A percentile compares a stretch with the other conserved stretches of the same genome.
Conservation (phyloP, 345 rosid genomes). For the Bruguiera sexangula region DNA sequence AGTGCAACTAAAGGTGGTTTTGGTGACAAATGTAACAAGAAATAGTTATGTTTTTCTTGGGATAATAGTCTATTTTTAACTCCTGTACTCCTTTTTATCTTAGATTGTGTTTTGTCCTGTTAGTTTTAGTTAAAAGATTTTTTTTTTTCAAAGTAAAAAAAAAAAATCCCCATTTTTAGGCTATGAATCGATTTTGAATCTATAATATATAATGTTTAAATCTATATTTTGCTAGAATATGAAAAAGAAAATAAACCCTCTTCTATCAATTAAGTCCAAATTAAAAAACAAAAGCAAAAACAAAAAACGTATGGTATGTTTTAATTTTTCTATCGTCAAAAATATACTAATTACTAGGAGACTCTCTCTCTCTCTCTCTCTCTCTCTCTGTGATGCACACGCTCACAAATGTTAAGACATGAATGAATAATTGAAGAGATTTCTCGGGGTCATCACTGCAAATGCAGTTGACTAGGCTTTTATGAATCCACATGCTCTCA, state of each 20-base stretch:
- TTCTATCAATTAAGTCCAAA: too few relatives aligned
- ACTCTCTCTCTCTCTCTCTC: neutral
- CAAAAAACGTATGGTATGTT: too few relatives aligned
- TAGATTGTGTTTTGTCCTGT: slow-evolving; percentile 33
- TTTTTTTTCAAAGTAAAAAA: neutral
- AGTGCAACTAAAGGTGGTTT: neutral
- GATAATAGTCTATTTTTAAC: neutral
- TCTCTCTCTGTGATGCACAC: neutral
- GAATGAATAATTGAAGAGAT: slow-evolving; percentile 7
- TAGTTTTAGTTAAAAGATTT: slow-evolving; percentile 18
- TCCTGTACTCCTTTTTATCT: neutral
- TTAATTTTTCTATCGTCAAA: too few relatives aligned
- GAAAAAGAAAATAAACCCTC: too few relatives aligned
- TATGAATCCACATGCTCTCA: slow-evolving; percentile 59
- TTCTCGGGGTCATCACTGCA: slow-evolving; percentile 24
- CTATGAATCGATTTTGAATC: too few relatives aligned
- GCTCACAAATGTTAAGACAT: neutral
- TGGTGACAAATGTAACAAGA: neutral
- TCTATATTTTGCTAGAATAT: too few relatives aligned
- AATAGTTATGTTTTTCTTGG: neutral
- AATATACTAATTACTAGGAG: too few relatives aligned
- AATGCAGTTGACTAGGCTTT: slow-evolving; percentile 49
- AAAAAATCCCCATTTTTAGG: neutral
- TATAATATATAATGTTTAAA: too few relatives aligned
- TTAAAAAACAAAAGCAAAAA: too few relatives aligned